Evolutionary conservation across 257 asterid species (phyloP).

Genomic region (Solanum appendiculatum): DNA sequence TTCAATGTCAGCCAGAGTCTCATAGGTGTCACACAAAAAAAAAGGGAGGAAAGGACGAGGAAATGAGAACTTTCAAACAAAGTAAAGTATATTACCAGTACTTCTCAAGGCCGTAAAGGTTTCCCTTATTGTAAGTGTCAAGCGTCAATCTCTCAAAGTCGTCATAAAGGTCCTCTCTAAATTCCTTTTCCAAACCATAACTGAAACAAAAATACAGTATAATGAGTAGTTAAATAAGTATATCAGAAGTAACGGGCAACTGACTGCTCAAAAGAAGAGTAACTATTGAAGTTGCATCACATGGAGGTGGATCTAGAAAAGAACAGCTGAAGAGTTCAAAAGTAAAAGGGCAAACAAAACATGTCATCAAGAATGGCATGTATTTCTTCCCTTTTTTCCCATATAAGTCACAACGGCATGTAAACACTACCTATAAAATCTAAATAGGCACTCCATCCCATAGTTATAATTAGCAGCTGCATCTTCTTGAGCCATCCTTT

Average conservation of each 20-base stretch:
- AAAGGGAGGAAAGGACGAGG: neutral
- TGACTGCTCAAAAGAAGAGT: neutral
- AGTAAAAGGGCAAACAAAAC: neutral
- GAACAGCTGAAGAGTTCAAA: neutral
- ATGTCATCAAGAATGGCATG: neutral
- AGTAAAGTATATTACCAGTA: constrained; percentile 49
- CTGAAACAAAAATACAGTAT: constrained; percentile 25
- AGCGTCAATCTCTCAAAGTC: constrained; percentile 77
- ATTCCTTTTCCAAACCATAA: constrained; percentile 85
- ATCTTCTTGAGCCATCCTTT: constrained; percentile 76
- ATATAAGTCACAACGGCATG: neutral
- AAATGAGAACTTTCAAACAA: neutral
- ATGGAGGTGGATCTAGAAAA: neutral
- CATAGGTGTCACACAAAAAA: neutral
- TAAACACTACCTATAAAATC: constrained; percentile 73
- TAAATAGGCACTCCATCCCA: constrained; percentile 84
- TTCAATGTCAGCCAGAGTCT: neutral
- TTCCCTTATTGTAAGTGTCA: constrained; percentile 59
- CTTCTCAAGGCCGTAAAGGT: constrained; percentile 82
- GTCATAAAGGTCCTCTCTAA: constrained; percentile 53
- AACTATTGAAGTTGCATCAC: neutral
- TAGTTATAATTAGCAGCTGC: constrained; percentile 74
- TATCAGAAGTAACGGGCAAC: neutral
- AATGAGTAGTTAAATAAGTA: neutral
- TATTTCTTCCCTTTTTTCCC: neutral